Evolutionary conservation across 805 yeast species (phyloP), one percentile per base, ranked within the genome.

Genomic region (Blastobotrys parvus): DNA sequence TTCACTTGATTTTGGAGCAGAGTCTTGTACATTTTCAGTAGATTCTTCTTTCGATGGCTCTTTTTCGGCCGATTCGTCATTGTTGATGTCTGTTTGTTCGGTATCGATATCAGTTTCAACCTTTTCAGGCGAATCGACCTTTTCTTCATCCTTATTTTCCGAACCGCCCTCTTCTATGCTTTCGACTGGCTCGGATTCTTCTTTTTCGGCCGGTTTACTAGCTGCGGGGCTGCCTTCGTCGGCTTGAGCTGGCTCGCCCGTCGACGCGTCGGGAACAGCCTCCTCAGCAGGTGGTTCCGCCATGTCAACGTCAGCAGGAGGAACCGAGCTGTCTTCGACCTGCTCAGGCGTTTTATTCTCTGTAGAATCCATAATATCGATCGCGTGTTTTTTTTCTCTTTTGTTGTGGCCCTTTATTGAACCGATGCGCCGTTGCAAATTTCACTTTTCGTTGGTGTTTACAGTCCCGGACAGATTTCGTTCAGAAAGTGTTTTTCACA

Each of bases 61-160:
- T 4, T 18, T 22, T 18, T 18, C 39, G 4, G 39, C 11, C 25
- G 13, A 19, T 13, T 34, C 37, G n/a, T n/a, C n/a, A n/a, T n/a
- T n/a, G n/a, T n/a, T n/a, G n/a, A n/a, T n/a, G 19, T 39, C 45
- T 33, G 23, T 33, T 30, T 39, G 11, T 11, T 13, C 5, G n/a
- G n/a, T n/a, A n/a, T n/a, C n/a, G n/a, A n/a, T n/a, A n/a, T n/a
- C n/a, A n/a, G n/a, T n/a, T n/a, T n/a, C n/a, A n/a, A n/a, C n/a
- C n/a, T n/a, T 46, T n/a, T 43, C 49, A 4, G 43, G 47, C 21
- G 36, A 48, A 7, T 45, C 49, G 11, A 27, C 31, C n/a, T 39
- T 48, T 22, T 53, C 53, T 4, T 37, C 44, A 21, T 49, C 42
- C 2, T 45, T 55, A 29, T 43, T 50, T n/a, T 25, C 30, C 11